A percentile compares a stretch with the other conserved stretches of the same genome.
These are phyloP conservation scores for Beauveria sp. DNA, from an alignment of 2,329 filamentous ascomycete genomes.

Conservation along the genomic window DNA sequence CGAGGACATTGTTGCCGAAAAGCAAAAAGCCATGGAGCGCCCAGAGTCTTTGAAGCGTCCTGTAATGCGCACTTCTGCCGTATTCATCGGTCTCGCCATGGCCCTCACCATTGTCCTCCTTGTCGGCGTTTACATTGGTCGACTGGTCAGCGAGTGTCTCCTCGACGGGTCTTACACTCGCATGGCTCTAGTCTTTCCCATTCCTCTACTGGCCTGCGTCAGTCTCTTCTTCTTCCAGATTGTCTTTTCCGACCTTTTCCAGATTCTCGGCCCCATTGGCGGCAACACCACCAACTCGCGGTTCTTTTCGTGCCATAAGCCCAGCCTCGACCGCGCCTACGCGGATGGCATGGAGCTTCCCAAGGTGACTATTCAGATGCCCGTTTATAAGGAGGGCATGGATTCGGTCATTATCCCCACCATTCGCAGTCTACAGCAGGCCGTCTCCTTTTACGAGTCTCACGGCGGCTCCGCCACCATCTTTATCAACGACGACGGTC, in stretches of 20 bases:
- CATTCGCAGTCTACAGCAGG: slow-evolving; percentile 38
- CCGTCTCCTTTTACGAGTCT: slow-evolving; percentile 42
- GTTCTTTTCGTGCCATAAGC: slow-evolving; percentile 34
- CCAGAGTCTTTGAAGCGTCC: slow-evolving; percentile 35
- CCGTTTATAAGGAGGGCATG: slow-evolving; percentile 35
- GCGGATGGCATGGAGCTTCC: slow-evolving; percentile 27
- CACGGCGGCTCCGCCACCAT: slow-evolving; percentile 41
- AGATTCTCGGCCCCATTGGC: slow-evolving; percentile 43
- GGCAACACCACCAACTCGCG: slow-evolving; percentile 35
- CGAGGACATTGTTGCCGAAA: slow-evolving; percentile 13
- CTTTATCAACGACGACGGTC: slow-evolving; percentile 56
- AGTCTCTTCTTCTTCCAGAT: slow-evolving; percentile 37
- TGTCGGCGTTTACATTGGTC: slow-evolving; percentile 28
- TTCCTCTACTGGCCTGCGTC: slow-evolving; percentile 29
- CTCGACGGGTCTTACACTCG: slow-evolving; percentile 31
- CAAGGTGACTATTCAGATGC: slow-evolving; percentile 34
- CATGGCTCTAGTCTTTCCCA: slow-evolving; percentile 27
- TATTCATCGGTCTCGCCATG: slow-evolving; percentile 32
- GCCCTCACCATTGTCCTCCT: slow-evolving; percentile 30
- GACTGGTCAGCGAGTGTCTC: slow-evolving; percentile 31
- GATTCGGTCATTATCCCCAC: slow-evolving; percentile 40
- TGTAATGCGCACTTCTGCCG: slow-evolving; percentile 27
- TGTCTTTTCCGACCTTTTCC: slow-evolving; percentile 30
- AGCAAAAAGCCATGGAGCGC: slow-evolving; percentile 18
- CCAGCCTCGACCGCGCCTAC: slow-evolving; percentile 25